These are phyloP conservation scores for Papiliotrema laurentii DNA, from an alignment of 1,284 basidiomycete genomes.

Conservation along the genomic window DNA sequence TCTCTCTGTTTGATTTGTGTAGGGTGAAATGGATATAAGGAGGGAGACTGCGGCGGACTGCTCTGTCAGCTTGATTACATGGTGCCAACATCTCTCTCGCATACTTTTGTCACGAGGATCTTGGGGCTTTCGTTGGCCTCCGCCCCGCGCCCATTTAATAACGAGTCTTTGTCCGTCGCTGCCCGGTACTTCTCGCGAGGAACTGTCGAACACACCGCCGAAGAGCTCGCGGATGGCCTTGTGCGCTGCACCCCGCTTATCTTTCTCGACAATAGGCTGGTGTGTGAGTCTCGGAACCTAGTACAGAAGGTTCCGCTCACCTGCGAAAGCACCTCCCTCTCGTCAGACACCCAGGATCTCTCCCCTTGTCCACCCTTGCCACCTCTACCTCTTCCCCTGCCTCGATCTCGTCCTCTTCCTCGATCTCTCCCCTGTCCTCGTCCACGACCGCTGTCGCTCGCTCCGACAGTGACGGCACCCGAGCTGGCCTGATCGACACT, in stretches of 20 bases:
- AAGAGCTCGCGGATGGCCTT: constrained; percentile 75
- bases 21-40: constrained; percentile 95
- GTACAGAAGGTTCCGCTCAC: constrained; percentile 51
- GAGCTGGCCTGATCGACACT: constrained; percentile 18
- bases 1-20: constrained; percentile 97
- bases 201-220: constrained; percentile 71
- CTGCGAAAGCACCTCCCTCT: constrained; percentile 70
- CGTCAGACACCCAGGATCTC: constrained; percentile 49
- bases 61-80: no score
- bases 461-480: constrained; percentile 18
- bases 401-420: constrained; percentile 47
- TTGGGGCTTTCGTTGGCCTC: not conserved
- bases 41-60: constrained; percentile 33
- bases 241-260: constrained; percentile 75
- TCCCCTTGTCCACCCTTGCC: constrained; percentile 19
- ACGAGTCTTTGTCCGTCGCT: constrained; percentile 29
- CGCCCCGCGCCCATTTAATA: constrained; percentile 35
- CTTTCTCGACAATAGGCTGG: constrained; percentile 77
- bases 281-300: constrained; percentile 3
- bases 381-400: constrained; percentile 50
- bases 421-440: constrained; percentile 43
- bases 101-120: not conserved
- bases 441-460: constrained; percentile 39
- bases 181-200: constrained; percentile 24
- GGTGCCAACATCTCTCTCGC: not conserved